Evolutionary conservation across 768 basidiomycete species (phyloP).

Genomic region (Mycena maculata): DNA sequence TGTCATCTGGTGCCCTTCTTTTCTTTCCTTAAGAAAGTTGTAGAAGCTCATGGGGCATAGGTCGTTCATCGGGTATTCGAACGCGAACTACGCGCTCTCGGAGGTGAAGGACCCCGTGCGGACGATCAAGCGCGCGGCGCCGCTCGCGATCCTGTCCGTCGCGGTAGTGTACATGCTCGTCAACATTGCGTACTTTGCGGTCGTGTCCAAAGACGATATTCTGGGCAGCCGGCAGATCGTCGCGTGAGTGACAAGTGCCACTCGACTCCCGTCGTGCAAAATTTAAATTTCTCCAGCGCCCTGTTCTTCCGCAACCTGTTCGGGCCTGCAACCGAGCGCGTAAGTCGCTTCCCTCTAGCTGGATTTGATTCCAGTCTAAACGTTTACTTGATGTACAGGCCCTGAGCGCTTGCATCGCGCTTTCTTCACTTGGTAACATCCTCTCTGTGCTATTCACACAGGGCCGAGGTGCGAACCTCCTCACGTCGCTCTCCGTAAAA

Average conservation of each 20-base stretch:
- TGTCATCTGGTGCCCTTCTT: not conserved
- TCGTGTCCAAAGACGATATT: slow-evolving; percentile 75
- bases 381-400: not conserved
- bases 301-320: slow-evolving; percentile 76
- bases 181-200: slow-evolving; percentile 76
- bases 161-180: slow-evolving; percentile 68
- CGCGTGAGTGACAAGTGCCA: no score
- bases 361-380: not conserved
- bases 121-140: slow-evolving; percentile 73
- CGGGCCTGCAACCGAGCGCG: slow-evolving; percentile 63
- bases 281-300: slow-evolving; percentile 42
- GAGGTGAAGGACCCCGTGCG: slow-evolving; percentile 72
- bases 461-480: slow-evolving; percentile 39
- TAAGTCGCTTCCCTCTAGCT: slow-evolving; percentile 40
- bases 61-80: slow-evolving; percentile 71
- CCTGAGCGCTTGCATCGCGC: slow-evolving; percentile 58
- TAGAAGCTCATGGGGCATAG: slow-evolving; percentile 37
- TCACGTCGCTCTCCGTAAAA: no score
- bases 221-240: slow-evolving; percentile 67
- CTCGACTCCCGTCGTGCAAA: no score
- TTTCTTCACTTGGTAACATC: slow-evolving; percentile 71
- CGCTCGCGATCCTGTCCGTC: slow-evolving; percentile 66
- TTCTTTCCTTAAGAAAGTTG: not conserved
- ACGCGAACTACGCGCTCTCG: slow-evolving; percentile 74
- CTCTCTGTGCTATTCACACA: slow-evolving; percentile 58